phyloP scores from a whole-genome alignment of 2,329 filamentous ascomycete genomes.

The Fusarium falciforme region DNA sequence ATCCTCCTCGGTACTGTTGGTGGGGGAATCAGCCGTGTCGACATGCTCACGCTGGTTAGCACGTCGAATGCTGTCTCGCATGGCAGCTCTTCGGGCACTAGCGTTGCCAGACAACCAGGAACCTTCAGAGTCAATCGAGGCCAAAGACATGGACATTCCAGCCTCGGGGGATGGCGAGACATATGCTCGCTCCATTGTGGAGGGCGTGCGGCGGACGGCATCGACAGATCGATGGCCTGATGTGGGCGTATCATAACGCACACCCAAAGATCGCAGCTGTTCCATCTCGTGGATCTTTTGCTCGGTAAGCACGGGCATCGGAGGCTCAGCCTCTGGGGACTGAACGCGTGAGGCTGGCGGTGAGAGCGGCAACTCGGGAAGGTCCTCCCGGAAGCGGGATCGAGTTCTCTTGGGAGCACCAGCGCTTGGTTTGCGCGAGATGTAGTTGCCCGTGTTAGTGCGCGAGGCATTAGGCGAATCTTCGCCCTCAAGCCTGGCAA shows the following conservation, averaged over 20 bases:
- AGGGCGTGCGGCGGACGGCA: conserved; percentile 32
- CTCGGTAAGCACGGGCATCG: conserved; percentile 50
- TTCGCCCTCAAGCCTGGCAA: conserved; percentile 50
- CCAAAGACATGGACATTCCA: conserved; percentile 85
- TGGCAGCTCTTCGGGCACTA: conserved; percentile 60
- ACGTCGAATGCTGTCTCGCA: conserved; percentile 55
- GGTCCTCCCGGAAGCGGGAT: conserved; percentile 92
- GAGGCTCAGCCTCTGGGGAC: conserved; percentile 74
- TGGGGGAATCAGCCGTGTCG: conserved; percentile 51
- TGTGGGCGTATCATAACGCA: conserved; percentile 59
- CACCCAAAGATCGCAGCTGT: conserved; percentile 41
- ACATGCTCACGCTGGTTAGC: conserved; percentile 45
- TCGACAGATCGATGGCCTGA: conserved; percentile 57
- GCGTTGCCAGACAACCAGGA: conserved; percentile 91
- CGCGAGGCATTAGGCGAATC: conserved; percentile 37
- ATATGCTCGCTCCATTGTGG: conserved; percentile 40
- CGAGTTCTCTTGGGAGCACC: conserved; percentile 79
- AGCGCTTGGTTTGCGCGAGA: conserved; percentile 51
- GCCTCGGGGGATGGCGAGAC: conserved; percentile 62
- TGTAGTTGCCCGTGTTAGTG: conserved; percentile 37
- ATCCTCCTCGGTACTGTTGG: conserved; percentile 71
- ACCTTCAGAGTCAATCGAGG: conserved; percentile 93
- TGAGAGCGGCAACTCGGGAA: conserved; percentile 88
- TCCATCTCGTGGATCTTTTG: conserved; percentile 40
- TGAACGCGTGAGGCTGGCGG: conserved; percentile 85